These are phyloP conservation scores for Acanthamoeba triangularis DNA, from an alignment of 208 protist species.

Conservation along the genomic window DNA sequence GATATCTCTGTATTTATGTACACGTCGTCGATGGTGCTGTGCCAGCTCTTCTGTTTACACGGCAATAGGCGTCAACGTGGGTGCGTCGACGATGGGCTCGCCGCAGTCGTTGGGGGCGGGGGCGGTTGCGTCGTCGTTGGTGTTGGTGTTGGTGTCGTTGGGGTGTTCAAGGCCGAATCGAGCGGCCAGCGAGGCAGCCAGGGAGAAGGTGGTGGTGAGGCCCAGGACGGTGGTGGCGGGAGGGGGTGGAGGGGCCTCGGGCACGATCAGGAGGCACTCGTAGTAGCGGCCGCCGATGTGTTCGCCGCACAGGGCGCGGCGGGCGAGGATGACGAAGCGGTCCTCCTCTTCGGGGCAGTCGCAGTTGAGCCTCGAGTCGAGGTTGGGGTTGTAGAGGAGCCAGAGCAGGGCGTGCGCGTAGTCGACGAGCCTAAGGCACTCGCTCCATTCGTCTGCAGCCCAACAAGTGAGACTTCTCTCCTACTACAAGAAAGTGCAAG, in stretches of 20 bases:
- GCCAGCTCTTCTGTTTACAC: no score
- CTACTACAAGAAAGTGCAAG: background rate
- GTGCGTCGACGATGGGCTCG: no score
- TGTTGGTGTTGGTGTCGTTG: no score
- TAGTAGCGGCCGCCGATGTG: background rate
- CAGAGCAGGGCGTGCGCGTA: slow-evolving; percentile 65
- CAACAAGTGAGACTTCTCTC: no score
- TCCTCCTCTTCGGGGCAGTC: background rate
- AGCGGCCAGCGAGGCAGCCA: background rate
- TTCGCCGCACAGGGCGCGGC: background rate
- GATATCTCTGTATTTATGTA: no score
- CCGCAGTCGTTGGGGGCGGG: no score
- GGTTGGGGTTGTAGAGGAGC: slow-evolving; percentile 75
- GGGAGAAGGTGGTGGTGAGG: background rate
- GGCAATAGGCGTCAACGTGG: no score
- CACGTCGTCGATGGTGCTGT: no score
- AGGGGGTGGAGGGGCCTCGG: background rate
- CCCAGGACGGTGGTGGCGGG: background rate
- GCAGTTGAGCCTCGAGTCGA: slow-evolving; percentile 46
- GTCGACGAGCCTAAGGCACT: slow-evolving; percentile 45
- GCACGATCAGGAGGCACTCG: background rate
- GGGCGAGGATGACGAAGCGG: background rate
- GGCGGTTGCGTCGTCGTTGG: no score
- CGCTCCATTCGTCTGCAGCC: slow-evolving; percentile 44
- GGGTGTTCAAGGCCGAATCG: no score